Evolutionary conservation across 2,329 filamentous ascomycete species (phyloP).

Genomic region (Nemania diffusa): DNA sequence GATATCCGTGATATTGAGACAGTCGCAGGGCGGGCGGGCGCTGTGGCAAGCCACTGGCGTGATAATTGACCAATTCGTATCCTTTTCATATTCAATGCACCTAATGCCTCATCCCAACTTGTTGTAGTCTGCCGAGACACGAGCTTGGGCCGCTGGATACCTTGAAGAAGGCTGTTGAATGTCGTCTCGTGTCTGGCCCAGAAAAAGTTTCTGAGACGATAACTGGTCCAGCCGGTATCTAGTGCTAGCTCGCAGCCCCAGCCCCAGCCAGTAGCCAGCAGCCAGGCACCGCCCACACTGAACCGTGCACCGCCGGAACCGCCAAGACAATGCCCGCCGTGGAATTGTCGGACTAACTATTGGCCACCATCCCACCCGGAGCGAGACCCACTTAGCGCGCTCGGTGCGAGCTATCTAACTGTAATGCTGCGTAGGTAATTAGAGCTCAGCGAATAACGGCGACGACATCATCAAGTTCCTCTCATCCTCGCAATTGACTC

Average conservation of each 20-base stretch:
- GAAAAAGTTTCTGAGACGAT: conserved; percentile 48
- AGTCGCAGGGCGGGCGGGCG: conserved; percentile 58
- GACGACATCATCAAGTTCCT: conserved; percentile 29
- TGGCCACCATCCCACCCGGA: conserved; percentile 30
- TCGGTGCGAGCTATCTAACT: conserved; percentile 10
- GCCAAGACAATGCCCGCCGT: neutral
- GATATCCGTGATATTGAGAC: conserved; percentile 47
- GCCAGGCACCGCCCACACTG: conserved; percentile 10
- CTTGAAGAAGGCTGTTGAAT: conserved; percentile 32
- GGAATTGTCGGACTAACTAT: conserved; percentile 38
- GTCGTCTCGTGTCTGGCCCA: conserved; percentile 45
- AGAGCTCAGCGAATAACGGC: conserved; percentile 24
- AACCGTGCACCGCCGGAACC: conserved; percentile 24
- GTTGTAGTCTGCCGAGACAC: conserved; percentile 38
- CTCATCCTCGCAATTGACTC: conserved; percentile 41
- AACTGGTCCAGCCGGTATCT: conserved; percentile 20
- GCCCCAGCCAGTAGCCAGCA: conserved; percentile 4
- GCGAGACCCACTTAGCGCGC: conserved; percentile 27
- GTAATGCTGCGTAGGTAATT: neutral
- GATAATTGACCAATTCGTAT: conserved; percentile 69
- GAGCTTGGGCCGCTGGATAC: conserved; percentile 37
- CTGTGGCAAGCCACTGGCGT: conserved; percentile 63
- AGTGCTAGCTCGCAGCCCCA: conserved; percentile 29
- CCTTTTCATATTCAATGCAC: conserved; percentile 64
- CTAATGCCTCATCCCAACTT: conserved; percentile 43